These are phyloP conservation scores for Fusarium pseudocircinatum DNA, from an alignment of 2,329 filamentous ascomycete species.

Conservation along the genomic window DNA sequence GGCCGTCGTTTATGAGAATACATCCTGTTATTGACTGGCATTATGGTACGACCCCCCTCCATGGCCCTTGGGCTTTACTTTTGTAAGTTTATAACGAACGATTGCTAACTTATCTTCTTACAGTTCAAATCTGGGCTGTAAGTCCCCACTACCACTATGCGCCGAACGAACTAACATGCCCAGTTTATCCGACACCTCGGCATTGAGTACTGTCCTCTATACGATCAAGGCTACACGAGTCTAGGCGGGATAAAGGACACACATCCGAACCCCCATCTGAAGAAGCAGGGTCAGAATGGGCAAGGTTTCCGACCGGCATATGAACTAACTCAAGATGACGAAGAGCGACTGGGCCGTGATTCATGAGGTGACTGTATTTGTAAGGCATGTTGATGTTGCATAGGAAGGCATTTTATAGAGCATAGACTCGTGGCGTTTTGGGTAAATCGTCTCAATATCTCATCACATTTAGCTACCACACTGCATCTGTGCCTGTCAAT, in stretches of 20 bases:
- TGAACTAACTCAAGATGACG: constrained; percentile 76
- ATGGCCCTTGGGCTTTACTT: too few relatives aligned
- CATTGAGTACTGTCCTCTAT: constrained; percentile 86
- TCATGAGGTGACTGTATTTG: constrained; percentile 47
- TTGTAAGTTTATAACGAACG: neutral
- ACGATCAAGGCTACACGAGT: constrained; percentile 89
- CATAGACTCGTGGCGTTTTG: constrained; percentile 33
- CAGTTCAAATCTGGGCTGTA: constrained; percentile 89
- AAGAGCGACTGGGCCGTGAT: constrained; percentile 81
- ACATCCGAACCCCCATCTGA: constrained; percentile 76
- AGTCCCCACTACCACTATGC: constrained; percentile 49
- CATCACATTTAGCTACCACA: neutral
- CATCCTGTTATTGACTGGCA: constrained; percentile 99
- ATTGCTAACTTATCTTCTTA: neutral
- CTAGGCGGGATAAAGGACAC: constrained; percentile 93
- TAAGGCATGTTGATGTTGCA: constrained; percentile 20
- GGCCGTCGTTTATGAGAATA: constrained; percentile 92
- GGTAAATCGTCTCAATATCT: constrained; percentile 1
- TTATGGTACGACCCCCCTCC: constrained; percentile 57
- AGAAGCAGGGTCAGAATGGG: constrained; percentile 29
- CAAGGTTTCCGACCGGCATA: constrained; percentile 76
- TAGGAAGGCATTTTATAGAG: constrained; percentile 24
- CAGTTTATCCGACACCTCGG: constrained; percentile 84
- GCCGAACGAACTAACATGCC: constrained; percentile 19
- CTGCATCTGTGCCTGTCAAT: neutral